These are phyloP conservation scores for Magnusiomyces suaveolens DNA, from an alignment of 1,139 yeast species.

Conservation along the genomic window DNA sequence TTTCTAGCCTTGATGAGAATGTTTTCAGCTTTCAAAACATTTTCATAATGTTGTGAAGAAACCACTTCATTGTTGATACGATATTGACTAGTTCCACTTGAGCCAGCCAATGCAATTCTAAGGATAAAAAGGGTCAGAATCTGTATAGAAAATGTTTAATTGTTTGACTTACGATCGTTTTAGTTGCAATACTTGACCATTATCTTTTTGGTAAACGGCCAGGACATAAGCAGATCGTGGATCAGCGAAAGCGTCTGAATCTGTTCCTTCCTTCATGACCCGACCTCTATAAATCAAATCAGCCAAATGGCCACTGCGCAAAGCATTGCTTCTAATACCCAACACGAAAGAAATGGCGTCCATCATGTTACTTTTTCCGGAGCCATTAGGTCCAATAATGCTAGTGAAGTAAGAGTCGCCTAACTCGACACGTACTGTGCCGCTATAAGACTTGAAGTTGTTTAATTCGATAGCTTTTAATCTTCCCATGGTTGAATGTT, in stretches of 20 bases:
- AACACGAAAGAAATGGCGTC: conserved; percentile 94
- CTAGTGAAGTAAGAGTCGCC: conserved; percentile 79
- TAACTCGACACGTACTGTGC: conserved; percentile 65
- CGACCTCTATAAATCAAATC: conserved; percentile 80
- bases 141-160: not conserved
- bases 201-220: conserved; percentile 60
- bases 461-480: conserved; percentile 37
- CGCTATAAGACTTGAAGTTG: conserved; percentile 87
- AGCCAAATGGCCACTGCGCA: conserved; percentile 62
- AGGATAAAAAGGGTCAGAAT: conserved; percentile 2
- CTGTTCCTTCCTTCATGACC: conserved; percentile 26
- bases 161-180: conserved; percentile 25
- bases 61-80: conserved; percentile 55
- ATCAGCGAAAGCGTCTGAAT: conserved; percentile 26
- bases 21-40: conserved; percentile 64
- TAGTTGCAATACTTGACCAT: conserved; percentile 30
- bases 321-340: conserved; percentile 68
- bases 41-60: conserved; percentile 55
- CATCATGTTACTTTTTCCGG: conserved; percentile 97
- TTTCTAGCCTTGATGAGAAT: conserved; percentile 84
- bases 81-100: conserved; percentile 57
- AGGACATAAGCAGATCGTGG: conserved; percentile 69
- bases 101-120: not conserved
- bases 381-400: conserved; percentile 95
- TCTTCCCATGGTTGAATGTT: conserved; percentile 22